Percentiles rank a stretch among this genome's conserved stretches.
phyloP scores from a whole-genome alignment of 179 eudicot genomes.

The Beta macrorhiza region DNA sequence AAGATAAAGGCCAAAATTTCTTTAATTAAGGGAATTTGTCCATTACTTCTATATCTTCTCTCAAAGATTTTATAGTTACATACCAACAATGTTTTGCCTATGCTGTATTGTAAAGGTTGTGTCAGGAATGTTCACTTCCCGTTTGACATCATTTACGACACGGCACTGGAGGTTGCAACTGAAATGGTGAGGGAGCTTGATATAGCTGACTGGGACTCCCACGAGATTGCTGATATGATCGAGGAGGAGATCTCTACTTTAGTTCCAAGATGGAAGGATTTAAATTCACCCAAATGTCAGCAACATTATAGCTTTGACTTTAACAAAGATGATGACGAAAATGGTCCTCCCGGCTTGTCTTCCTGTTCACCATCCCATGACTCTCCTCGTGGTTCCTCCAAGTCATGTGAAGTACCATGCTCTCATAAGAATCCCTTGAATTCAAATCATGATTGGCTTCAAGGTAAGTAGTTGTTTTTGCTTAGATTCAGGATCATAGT shows the following conservation, averaged over 20 bases:
- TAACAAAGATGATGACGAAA: conserved; percentile 36
- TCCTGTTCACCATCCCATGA: conserved; percentile 28
- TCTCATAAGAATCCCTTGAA: conserved; percentile 15
- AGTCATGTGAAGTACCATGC: conserved; percentile 9
- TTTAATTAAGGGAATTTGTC: too few relatives aligned
- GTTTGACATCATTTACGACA: conserved; percentile 62
- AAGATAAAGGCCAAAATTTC: too few relatives aligned
- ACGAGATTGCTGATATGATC: conserved; percentile 84
- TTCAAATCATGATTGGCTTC: conserved; percentile 32
- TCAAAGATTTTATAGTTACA: not conserved
- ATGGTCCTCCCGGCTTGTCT: conserved; percentile 24
- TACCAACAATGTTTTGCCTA: not conserved
- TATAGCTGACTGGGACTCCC: conserved; percentile 71
- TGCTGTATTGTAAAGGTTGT: conserved; percentile 40
- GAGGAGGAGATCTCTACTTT: conserved; percentile 70
- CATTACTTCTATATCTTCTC: not conserved
- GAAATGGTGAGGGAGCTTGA: conserved; percentile 97
- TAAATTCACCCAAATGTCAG: conserved; percentile 19
- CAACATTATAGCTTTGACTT: conserved; percentile 36
- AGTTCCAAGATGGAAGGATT: conserved; percentile 57
- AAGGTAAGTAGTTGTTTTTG: conserved; percentile 33
- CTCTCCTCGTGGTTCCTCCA: conserved; percentile 22
- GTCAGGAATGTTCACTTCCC: conserved; percentile 71
- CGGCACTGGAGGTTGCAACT: conserved; percentile 64
- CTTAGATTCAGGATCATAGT: not conserved